Conservation (phyloP, 805 yeast genomes). For the Yamadazyma olivae region DNA sequence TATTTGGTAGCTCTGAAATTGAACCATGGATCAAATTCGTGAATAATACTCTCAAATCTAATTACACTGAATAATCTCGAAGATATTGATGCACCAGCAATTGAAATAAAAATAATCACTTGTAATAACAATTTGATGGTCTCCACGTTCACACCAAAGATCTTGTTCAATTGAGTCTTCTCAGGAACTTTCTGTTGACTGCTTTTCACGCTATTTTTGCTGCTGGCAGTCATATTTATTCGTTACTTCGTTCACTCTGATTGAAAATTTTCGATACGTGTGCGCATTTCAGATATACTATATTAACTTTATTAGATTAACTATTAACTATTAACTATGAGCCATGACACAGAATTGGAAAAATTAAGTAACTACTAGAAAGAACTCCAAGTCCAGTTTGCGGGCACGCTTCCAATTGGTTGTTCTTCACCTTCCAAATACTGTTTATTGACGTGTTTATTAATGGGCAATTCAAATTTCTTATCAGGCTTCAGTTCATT, state of each 20-base stretch:
- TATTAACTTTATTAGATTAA: too few species aligned
- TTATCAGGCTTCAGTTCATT: background rate
- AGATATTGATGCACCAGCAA: conserved; percentile 89
- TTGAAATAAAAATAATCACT: conserved; percentile 64
- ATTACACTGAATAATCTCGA: conserved; percentile 95
- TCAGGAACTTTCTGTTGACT: background rate
- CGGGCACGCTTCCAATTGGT: conserved; percentile 53
- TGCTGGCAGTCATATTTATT: background rate
- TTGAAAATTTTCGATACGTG: background rate
- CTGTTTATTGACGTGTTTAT: conserved; percentile 5
- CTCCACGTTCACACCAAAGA: conserved; percentile 12
- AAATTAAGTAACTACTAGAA: too few species aligned
- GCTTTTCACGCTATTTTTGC: background rate
- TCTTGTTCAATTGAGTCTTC: background rate
- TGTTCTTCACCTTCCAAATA: conserved; percentile 21
- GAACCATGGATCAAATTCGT: conserved; percentile 97
- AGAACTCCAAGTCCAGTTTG: conserved; percentile 80
- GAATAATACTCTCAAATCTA: conserved; percentile 93
- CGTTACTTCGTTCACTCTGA: background rate
- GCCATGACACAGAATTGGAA: too few species aligned
- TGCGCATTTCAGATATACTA: background rate
- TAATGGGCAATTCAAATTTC: background rate
- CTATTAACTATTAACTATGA: too few species aligned
- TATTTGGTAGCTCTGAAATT: conserved; percentile 95
- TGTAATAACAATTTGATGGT: conserved; percentile 50